Conservation (phyloP, 805 yeast species). For the Schizosaccharomyces osmophilus region DNA sequence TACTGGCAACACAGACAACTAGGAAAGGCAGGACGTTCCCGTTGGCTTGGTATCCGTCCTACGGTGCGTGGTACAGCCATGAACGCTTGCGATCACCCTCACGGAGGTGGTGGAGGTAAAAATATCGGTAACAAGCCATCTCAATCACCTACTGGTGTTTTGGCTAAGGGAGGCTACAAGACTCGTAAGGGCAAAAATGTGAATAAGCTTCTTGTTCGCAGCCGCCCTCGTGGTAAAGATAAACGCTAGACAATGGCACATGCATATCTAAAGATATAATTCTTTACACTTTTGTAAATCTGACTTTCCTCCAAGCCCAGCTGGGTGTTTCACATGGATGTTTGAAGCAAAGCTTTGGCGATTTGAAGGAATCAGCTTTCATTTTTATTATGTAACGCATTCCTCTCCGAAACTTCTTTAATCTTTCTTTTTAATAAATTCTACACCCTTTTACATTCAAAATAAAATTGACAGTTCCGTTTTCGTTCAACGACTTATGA, state of each 20-base stretch:
- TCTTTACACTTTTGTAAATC: too few relatives aligned
- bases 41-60: slow-evolving; percentile 85
- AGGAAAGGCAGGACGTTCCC: slow-evolving; percentile 92
- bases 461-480: too few relatives aligned
- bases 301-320: too few relatives aligned
- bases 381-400: too few relatives aligned
- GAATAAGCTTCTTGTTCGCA: slow-evolving; percentile 66
- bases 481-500: too few relatives aligned
- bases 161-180: slow-evolving; percentile 11
- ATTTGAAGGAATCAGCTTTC: too few relatives aligned
- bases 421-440: too few relatives aligned
- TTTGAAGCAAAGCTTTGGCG: too few relatives aligned
- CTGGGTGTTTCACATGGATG: too few relatives aligned
- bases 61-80: slow-evolving; percentile 92
- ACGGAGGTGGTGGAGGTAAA: slow-evolving; percentile 99
- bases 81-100: slow-evolving; percentile 95
- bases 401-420: too few relatives aligned
- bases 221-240: slow-evolving; percentile 61
- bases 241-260: slow-evolving; percentile 4
- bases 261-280: background rate
- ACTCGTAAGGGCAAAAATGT: slow-evolving; percentile 59
- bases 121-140: slow-evolving; percentile 87
- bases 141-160: slow-evolving; percentile 86
- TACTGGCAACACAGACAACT: slow-evolving; percentile 72
- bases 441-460: too few relatives aligned